phyloP scores from a whole-genome alignment of 257 asterid genomes.

The Capsicum rhomboideum region DNA sequence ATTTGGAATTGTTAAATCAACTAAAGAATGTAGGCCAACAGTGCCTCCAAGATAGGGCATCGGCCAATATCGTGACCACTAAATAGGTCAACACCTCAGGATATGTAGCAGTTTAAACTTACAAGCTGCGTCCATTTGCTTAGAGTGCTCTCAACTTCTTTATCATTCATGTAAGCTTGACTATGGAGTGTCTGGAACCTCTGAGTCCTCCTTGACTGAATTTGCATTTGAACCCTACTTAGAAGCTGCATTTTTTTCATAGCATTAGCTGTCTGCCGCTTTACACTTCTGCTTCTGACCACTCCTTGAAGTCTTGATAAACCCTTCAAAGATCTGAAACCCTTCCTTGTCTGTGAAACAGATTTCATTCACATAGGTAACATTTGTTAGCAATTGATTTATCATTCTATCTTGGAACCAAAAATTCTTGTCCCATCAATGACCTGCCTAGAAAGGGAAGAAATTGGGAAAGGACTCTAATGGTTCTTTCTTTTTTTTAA shows the following conservation, averaged over 20 bases:
- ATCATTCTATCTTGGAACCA: background rate
- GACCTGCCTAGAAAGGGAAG: background rate
- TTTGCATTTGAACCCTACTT: conserved; percentile 78
- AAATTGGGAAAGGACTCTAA: background rate
- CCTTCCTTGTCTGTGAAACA: conserved; percentile 56
- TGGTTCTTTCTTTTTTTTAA: background rate
- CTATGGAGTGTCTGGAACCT: conserved; percentile 48
- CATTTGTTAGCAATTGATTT: background rate
- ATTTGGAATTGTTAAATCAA: background rate
- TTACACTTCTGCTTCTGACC: conserved; percentile 63
- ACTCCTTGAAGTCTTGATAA: conserved; percentile 94
- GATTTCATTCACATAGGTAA: background rate
- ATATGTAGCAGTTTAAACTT: conserved; percentile 6
- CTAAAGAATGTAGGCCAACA: background rate
- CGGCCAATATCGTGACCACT: background rate
- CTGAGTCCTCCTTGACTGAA: conserved; percentile 75
- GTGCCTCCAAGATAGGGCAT: background rate
- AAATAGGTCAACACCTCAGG: background rate
- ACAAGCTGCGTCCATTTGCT: conserved; percentile 73
- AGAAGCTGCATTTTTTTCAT: conserved; percentile 93
- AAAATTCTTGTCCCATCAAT: background rate
- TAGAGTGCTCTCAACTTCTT: conserved; percentile 50
- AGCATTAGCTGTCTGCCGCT: conserved; percentile 71
- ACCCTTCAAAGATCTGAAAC: conserved; percentile 74
- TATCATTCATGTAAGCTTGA: conserved; percentile 32